Evolutionary conservation across 2,329 filamentous ascomycete genomes (phyloP), one percentile per base, ranked within the genome.

Genomic region (Xylaria sp.): DNA sequence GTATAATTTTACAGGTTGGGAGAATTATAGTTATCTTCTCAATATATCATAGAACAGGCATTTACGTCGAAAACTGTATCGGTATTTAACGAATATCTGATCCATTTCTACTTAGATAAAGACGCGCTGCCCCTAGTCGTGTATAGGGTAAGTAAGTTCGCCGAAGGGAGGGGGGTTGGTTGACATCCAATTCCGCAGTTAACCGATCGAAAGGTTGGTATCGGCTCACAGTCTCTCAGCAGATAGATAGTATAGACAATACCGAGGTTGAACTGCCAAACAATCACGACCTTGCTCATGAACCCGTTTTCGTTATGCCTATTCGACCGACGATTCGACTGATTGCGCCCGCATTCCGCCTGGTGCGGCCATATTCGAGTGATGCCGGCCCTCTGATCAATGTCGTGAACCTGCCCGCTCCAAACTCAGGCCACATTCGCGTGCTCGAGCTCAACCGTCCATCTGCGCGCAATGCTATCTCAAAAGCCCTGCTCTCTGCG

Each of bases 371-470:
- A 18, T 85, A 85, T 76, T 84, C 84, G 13, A 83, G 83, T 70
- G 79, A 78, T 41, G 61, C 79, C 5, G 81, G 80, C 52, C 84
- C 88, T 12, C 81, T 90, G 56, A 83, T 97, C 80, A 90, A 90
- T 76, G 86, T 93, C 72, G 90, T 89, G 68, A 89, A 91, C 79
- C 82, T 97, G 57, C 91, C 92, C 50, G 92, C 94, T 2, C 90
- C 93, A 0, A 88, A 91, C 76, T 89, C 89, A 20, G 96, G 95
- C 72, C 91, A 91, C 82, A 96, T 98, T 81, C 91, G 93, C 67
- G 87, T 98, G 72, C 89, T 98, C 65, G 91, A 95, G 69, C 87
- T 99, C 72, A 96, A 97, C 82, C 88, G 94, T 4, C 94, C 94
- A 0, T 80, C 87, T 9, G 91, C 94, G 41, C 92, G 95, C 76